Evolutionary conservation across 352 stramenopile species (phyloP), one percentile per base, ranked within the genome.

Genomic region (Pythium oligandrum): DNA sequence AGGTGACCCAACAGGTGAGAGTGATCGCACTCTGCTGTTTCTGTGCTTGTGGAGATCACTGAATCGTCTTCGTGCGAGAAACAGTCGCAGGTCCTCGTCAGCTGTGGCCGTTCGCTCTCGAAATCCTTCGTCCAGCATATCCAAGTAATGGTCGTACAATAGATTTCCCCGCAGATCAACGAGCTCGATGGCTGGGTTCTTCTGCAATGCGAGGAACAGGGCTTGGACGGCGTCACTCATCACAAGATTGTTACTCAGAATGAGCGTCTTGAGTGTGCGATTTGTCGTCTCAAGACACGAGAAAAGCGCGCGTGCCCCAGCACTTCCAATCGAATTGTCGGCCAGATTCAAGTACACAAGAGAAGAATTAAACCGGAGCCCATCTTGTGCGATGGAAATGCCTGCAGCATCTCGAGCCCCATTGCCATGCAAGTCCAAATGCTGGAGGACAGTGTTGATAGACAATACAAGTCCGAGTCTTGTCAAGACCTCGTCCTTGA

Each of bases 401-500:
- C 75, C 71, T 8, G 58, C 74, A 7, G 38, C 52, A 52, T 91
- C 75, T 11, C 65, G 50, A 30, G 89, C 55, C 2, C 47, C 53
- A 49, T 90, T 90, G 6, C 73, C 80, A 40, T 82, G 72, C 9
- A 90, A 52, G 44, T 90, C 76, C 11, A 91, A 51, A 35, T 66
- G 61, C 38, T 61, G 45, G 3, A 91, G 51, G 4, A 79, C 66
- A 4, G 66, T 83, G 59, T 89, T 91, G 62, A 86, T 73, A 17
- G 65, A 59, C 2, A 91, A 55, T 1, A 78, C 75, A 4, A 66
- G 42, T 0, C 73, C 76, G 12, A 91, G 55, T 0, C 68, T 39
- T 3, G 56, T 68, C 2, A 61, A 67, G 4, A 60, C 68, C 2
- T 53, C 49, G 40, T 88, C 78, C 12, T 63, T 71, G 31, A 89